phyloP scores from a whole-genome alignment of 2,329 filamentous ascomycete species.

The Blumeria graminis region DNA sequence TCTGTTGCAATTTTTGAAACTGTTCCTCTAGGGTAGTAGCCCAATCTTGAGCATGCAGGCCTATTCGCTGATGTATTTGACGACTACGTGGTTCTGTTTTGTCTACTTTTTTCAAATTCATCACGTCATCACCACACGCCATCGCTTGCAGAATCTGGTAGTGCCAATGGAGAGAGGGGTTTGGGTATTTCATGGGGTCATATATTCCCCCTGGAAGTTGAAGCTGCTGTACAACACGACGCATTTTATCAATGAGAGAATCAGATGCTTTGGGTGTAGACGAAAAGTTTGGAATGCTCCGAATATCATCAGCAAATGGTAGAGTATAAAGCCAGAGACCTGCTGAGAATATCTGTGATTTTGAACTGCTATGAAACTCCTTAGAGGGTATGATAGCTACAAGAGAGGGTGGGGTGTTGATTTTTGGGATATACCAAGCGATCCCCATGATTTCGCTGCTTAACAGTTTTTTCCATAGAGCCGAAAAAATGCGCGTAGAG shows the following conservation, averaged over 20 bases:
- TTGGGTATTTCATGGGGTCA: conserved; percentile 70
- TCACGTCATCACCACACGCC: conserved; percentile 76
- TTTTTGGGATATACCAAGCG: conserved; percentile 70
- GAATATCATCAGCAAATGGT: conserved; percentile 73
- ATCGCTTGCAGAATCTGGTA: conserved; percentile 83
- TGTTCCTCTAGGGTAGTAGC: conserved; percentile 38
- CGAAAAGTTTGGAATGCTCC: conserved; percentile 41
- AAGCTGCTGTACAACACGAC: conserved; percentile 44
- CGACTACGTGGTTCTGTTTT: conserved; percentile 63
- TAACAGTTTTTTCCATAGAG: conserved; percentile 68
- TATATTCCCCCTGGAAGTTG: conserved; percentile 72
- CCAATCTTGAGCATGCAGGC: conserved; percentile 57
- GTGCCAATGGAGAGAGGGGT: conserved; percentile 87
- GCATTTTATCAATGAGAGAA: conserved; percentile 57
- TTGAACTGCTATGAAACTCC: conserved; percentile 38
- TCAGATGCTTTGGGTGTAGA: conserved; percentile 35
- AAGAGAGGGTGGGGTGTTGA: conserved; percentile 55
- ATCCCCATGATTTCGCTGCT: conserved; percentile 59
- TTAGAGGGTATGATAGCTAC: conserved; percentile 61
- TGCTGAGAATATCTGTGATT: conserved; percentile 48
- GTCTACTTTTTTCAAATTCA: conserved; percentile 37
- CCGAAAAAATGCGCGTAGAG: conserved; percentile 78
- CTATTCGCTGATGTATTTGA: conserved; percentile 65
- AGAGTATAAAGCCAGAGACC: conserved; percentile 77
- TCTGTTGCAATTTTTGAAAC: conserved; percentile 2